Base-by-base conservation (phyloP, 495 filamentous ascomycete genomes). In the Neurospora discreta region DNA sequence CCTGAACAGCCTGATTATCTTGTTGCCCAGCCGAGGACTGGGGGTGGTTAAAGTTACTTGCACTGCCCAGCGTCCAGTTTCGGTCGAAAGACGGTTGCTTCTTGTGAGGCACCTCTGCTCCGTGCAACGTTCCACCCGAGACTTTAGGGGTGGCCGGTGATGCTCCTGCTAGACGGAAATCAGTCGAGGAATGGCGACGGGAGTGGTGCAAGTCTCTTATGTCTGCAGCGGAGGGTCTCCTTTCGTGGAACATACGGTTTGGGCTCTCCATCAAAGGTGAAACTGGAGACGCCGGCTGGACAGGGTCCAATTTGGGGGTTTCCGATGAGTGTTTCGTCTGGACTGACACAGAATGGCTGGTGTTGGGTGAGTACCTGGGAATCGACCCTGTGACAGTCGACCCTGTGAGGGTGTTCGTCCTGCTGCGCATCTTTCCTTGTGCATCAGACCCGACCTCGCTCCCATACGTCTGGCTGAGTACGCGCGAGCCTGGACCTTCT, bases 31-130 rank as follows among this genome's bases (percentile, higher is more conserved):
- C 78, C 3, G 86, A 85, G 7, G 87, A 88, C 70, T 70, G 75
- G 58, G 78, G 78, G 39, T 74, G 69, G 52, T 77, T 78, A 20
- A 75, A 70, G 33, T 78, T 74, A 36, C 81, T 73, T 36, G 83
- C 85, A 73, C 81, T 80, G 30, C 90, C 89, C 80, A 95, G 89
- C 26, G 92, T 93, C 95, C 96, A 99, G 71, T 90, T 90, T 30
- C 90, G 86, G 79, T 98, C 96, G 75, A 98, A 93, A 1, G 95
- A 98, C 1, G 91, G 88, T 73, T 92, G 90, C 78, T 94, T 95
- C 77, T 89, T 90, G 76, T 97, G 93, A 0, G 82, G 75, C 40
- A 73, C 72, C 16, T 79, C 78, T 69, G 78, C 68, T 20, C 78
- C 78, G 8, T 78, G 78, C 73, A 82, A 83, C 23, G 80, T 78